phyloP scores from a whole-genome alignment of 2,329 filamentous ascomycete species.

The Capronia epimyces region DNA sequence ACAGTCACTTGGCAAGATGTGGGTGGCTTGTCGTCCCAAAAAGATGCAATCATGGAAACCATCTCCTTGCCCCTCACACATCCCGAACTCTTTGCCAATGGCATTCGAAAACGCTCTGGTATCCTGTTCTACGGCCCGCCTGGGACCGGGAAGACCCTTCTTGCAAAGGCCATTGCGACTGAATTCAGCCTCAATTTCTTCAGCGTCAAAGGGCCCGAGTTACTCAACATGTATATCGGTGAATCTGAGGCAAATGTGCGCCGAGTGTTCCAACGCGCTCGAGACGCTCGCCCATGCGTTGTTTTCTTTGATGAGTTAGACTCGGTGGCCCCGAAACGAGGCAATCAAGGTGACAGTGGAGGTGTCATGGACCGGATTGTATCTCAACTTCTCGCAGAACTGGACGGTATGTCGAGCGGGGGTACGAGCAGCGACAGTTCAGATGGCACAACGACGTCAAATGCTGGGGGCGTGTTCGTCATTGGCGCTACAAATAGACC shows the following conservation, averaged over 20 bases:
- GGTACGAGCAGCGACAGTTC: conserved; percentile 51
- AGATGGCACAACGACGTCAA: conserved; percentile 36
- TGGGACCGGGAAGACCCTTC: conserved; percentile 84
- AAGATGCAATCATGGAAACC: conserved; percentile 94
- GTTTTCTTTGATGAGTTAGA: conserved; percentile 94
- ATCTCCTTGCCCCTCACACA: conserved; percentile 88
- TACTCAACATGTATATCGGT: conserved; percentile 95
- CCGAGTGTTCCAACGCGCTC: conserved; percentile 77
- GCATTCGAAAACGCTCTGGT: conserved; percentile 95
- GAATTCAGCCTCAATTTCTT: conserved; percentile 95
- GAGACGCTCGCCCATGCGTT: conserved; percentile 79
- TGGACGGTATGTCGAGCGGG: conserved; percentile 95
- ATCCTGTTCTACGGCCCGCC: conserved; percentile 90
- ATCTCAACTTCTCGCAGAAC: conserved; percentile 84
- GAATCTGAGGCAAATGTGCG: conserved; percentile 90
- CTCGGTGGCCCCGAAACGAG: conserved; percentile 89
- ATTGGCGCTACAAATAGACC: conserved; percentile 95
- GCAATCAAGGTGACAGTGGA: conserved; percentile 93
- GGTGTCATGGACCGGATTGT: conserved; percentile 99
- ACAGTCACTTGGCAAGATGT: conserved; percentile 97
- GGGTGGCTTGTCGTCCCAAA: conserved; percentile 85
- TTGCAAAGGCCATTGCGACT: conserved; percentile 88
- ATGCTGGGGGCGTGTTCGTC: conserved; percentile 79
- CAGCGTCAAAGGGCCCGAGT: conserved; percentile 82
- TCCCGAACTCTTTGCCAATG: conserved; percentile 90